Percentiles rank a stretch among this genome's conserved stretches.
phyloP scores from a whole-genome alignment of 192 early-diverging fungal species.

The Linnemannia hyalina region DNA sequence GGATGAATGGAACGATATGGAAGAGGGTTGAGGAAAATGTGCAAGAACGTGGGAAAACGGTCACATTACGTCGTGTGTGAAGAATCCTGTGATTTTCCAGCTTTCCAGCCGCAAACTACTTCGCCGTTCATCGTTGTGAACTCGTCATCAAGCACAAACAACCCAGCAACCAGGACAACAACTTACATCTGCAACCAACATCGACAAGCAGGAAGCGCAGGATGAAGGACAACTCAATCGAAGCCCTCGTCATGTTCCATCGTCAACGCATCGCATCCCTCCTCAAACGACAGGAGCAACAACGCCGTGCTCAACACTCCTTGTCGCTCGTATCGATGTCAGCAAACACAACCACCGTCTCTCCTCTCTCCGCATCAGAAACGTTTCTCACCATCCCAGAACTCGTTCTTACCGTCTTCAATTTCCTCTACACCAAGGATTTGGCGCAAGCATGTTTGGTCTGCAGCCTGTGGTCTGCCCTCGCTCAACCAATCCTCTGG shows the following conservation, averaged over 20 bases:
- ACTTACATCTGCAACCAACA: background rate
- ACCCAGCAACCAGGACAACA: background rate
- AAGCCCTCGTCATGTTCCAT: slow-evolving; percentile 1
- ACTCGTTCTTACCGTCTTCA: background rate
- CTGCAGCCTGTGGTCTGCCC: slow-evolving; percentile 3
- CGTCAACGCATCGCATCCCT: slow-evolving; percentile 4
- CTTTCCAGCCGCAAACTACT: too few relatives aligned
- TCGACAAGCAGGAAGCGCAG: background rate
- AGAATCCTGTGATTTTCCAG: too few relatives aligned
- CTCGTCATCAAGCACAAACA: background rate
- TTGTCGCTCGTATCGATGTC: background rate
- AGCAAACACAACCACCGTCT: background rate
- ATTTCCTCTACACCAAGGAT: background rate
- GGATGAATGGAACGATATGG: too few relatives aligned
- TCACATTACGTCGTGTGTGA: too few relatives aligned
- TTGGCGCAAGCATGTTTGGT: slow-evolving; percentile 10
- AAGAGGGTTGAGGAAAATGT: too few relatives aligned
- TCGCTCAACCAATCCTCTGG: slow-evolving; percentile 17
- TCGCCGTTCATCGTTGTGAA: too few relatives aligned
- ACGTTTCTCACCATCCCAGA: slow-evolving; percentile 8
- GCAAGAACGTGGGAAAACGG: too few relatives aligned
- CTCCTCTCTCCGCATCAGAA: background rate
- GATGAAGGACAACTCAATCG: slow-evolving; percentile 11
- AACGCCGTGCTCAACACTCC: background rate
- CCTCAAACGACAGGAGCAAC: background rate